Conservation (phyloP, 345 rosid genomes). For the Nasturtium officinale region DNA sequence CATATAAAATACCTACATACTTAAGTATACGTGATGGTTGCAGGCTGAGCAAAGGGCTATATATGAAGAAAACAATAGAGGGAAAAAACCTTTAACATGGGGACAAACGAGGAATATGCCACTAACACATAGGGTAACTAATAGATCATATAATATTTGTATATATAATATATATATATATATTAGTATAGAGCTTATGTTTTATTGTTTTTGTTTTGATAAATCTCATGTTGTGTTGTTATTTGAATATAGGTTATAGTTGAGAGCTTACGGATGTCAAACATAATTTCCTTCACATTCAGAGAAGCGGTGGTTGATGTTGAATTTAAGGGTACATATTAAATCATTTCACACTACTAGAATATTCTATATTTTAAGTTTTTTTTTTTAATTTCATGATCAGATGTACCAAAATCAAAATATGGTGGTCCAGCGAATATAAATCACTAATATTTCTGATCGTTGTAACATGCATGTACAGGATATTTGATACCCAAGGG, state of each 20-base stretch:
- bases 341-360: slow-evolving; percentile 28
- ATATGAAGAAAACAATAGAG: slow-evolving; percentile 54
- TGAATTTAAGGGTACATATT: slow-evolving; percentile 70
- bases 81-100: slow-evolving; percentile 67
- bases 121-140: slow-evolving; percentile 61
- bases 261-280: slow-evolving; percentile 89
- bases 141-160: background rate
- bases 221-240: slow-evolving; percentile 2
- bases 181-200: slow-evolving; percentile 2
- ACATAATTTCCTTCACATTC: slow-evolving; percentile 88
- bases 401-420: background rate
- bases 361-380: slow-evolving; percentile 28
- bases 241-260: slow-evolving; percentile 41
- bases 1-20: background rate
- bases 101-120: slow-evolving; percentile 82
- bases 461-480: slow-evolving; percentile 40
- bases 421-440: slow-evolving; percentile 41
- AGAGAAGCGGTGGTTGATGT: slow-evolving; percentile 90
- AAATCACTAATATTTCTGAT: slow-evolving; percentile 26
- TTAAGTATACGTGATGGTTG: slow-evolving; percentile 8
- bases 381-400: background rate
- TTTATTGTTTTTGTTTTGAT: background rate
- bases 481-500: slow-evolving; percentile 93
- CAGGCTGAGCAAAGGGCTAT: slow-evolving; percentile 75
- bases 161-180: background rate